A percentile compares a stretch with the other conserved stretches of the same genome.
Conservation (phyloP, 2,329 filamentous ascomycete species). For the Fusarium sp. region DNA sequence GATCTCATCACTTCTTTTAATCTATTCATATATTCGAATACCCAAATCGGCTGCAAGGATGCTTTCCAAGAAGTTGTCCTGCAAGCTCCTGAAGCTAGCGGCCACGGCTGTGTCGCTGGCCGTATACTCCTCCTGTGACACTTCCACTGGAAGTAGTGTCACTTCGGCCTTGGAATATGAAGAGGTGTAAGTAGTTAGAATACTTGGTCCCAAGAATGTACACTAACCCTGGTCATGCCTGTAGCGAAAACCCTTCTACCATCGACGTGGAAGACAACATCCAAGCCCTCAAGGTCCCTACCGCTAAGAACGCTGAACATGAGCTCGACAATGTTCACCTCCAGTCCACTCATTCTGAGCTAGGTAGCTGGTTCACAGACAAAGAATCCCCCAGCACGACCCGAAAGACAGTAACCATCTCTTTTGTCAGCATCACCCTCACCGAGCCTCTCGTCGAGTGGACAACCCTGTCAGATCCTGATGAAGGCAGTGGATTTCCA, state of each 20-base stretch:
- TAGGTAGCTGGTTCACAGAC: background rate
- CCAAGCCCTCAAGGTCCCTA: background rate
- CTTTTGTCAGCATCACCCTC: slow-evolving; percentile 2
- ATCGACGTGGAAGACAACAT: background rate
- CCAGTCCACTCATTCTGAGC: background rate
- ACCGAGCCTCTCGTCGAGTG: background rate
- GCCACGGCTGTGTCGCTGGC: background rate
- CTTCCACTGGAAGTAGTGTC: background rate
- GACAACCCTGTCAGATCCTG: slow-evolving; percentile 4
- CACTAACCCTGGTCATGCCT: background rate
- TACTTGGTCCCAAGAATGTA: background rate
- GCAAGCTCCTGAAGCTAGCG: background rate
- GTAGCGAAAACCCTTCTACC: background rate
- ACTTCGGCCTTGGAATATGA: background rate
- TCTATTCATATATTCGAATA: background rate
- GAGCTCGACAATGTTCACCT: background rate
- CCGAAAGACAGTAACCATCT: background rate
- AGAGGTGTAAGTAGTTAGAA: background rate
- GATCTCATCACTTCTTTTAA: background rate
- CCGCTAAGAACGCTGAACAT: background rate
- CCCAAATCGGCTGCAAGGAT: background rate
- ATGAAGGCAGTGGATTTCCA: background rate
- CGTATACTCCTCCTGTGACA: background rate
- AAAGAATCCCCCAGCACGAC: background rate
- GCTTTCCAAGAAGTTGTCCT: slow-evolving; percentile 6